Base-by-base conservation (phyloP, 2,329 filamentous ascomycete genomes). In the Aspergillus luchuensis region DNA sequence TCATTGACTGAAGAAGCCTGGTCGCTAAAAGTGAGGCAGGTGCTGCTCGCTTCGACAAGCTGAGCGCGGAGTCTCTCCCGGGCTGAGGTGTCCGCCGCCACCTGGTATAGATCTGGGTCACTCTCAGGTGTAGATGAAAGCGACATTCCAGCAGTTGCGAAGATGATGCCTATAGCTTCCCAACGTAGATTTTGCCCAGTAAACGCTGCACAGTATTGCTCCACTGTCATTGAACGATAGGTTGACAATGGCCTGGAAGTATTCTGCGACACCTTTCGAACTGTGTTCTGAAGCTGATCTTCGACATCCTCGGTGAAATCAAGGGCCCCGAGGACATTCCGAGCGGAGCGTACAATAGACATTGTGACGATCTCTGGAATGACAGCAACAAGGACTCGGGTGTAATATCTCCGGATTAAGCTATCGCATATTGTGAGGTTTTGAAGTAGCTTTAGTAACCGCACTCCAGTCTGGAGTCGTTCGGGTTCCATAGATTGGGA, bases 101-200 rank as follows among this genome's bases (percentile, higher is more conserved):
- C 56, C 62, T 67, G 56, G 15, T 61, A 60, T 45, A 74, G 66
- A 59, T 76, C 63, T 3, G 72, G 69, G 21, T 75, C 71, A 25
- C 67, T 71, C 15, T 71, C 74, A 58, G 67, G 66, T 25, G 63
- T 72, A 28, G 58, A 70, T 61, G 69, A 73, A 63, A 66, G 63
- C 56, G 77, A 72, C 61, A 76, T 69, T n/a, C 75, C 74, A 11
- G 74, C 70, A n/a, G 74, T 68, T 4, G 76, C 69, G 19, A 81
- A 71, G 8, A 81, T 73, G 41, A 77, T 67, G 1, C 75, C 77
- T 1, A 80, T 52, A 0, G 75, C 75, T 51, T 80, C 78, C 78
- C 78, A 80, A 10, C 78, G 74, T 23, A 74, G 65, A 49, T 76
- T 76, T 4, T 63, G 50, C 5, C 67, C 72, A 1, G 68, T 71